Percentiles rank a stretch among this genome's conserved stretches.
phyloP scores from a whole-genome alignment of 2,329 filamentous ascomycete species.

The Magnaporthiopsis incrustans region DNA sequence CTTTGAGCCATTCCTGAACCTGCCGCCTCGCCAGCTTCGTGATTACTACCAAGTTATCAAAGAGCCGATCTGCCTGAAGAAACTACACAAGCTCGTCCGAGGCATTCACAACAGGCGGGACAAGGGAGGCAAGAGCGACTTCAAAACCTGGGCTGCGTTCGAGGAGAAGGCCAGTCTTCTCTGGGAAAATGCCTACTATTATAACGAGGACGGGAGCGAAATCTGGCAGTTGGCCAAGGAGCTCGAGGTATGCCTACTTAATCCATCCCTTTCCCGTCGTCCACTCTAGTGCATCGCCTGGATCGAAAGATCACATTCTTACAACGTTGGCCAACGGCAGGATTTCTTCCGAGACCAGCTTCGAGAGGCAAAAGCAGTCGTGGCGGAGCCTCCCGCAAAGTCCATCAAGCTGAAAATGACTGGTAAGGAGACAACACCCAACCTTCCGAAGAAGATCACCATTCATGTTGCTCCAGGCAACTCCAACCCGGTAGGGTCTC shows the following conservation, averaged over 20 bases:
- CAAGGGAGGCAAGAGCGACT: slow-evolving; percentile 55
- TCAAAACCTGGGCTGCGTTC: slow-evolving; percentile 76
- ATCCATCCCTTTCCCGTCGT: too few species aligned
- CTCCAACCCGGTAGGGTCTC: slow-evolving; percentile 44
- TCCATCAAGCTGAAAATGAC: slow-evolving; percentile 68
- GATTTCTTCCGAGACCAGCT: slow-evolving; percentile 61
- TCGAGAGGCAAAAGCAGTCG: slow-evolving; percentile 61
- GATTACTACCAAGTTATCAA: slow-evolving; percentile 84
- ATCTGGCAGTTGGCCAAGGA: slow-evolving; percentile 71
- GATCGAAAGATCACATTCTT: neutral
- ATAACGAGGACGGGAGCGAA: slow-evolving; percentile 87
- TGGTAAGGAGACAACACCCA: slow-evolving; percentile 34
- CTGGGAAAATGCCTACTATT: slow-evolving; percentile 81
- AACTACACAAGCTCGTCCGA: slow-evolving; percentile 67
- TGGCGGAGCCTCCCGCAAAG: slow-evolving; percentile 65
- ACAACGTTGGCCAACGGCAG: slow-evolving; percentile 29
- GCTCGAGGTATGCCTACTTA: slow-evolving; percentile 54
- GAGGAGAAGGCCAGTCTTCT: slow-evolving; percentile 73
- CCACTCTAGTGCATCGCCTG: too few species aligned
- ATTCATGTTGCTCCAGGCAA: slow-evolving; percentile 58
- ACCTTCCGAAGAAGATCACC: slow-evolving; percentile 56
- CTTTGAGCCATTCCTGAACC: slow-evolving; percentile 66
- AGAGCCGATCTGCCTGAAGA: slow-evolving; percentile 70
- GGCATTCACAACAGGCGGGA: slow-evolving; percentile 63
- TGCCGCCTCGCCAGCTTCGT: slow-evolving; percentile 66